Evolutionary conservation across 202 grass and related monocot species (phyloP).

Genomic region (Zoysia matrella): DNA sequence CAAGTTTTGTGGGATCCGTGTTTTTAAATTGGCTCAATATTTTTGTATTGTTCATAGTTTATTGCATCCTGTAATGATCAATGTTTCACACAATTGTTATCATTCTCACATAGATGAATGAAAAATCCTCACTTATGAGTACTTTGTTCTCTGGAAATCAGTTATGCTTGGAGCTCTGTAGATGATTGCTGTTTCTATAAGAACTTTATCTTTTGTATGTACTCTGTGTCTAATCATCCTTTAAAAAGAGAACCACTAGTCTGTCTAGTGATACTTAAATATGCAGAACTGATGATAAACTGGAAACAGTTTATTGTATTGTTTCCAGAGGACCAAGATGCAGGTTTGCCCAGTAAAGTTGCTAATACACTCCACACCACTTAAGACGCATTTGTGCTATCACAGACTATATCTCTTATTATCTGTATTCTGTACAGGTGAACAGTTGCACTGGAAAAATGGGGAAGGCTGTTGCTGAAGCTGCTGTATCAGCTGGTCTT

Average conservation of each 20-base stretch:
- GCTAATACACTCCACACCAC: conserved; percentile 2
- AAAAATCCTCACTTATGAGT: not conserved
- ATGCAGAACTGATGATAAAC: not conserved
- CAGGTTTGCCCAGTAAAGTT: conserved; percentile 5
- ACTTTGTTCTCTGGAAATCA: not conserved
- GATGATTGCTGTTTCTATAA: not conserved
- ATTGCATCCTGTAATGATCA: not conserved
- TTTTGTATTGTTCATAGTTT: not conserved
- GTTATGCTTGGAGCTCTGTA: not conserved
- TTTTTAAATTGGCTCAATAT: not conserved
- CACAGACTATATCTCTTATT: conserved; percentile 8
- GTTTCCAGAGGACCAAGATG: conserved; percentile 6
- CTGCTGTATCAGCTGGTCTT: conserved; percentile 76
- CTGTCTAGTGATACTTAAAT: not conserved
- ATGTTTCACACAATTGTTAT: not conserved
- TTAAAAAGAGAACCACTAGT: not conserved
- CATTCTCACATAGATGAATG: not conserved
- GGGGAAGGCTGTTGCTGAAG: conserved; percentile 76
- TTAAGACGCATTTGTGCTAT: not conserved
- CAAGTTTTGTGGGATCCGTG: not conserved
- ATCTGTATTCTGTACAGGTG: conserved; percentile 48
- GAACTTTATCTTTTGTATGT: not conserved
- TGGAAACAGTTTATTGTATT: not conserved
- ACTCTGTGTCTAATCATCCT: too few relatives aligned
- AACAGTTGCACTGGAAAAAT: conserved; percentile 95